Base-by-base conservation (phyloP, 495 filamentous ascomycete genomes). In the Neurospora discreta region DNA sequence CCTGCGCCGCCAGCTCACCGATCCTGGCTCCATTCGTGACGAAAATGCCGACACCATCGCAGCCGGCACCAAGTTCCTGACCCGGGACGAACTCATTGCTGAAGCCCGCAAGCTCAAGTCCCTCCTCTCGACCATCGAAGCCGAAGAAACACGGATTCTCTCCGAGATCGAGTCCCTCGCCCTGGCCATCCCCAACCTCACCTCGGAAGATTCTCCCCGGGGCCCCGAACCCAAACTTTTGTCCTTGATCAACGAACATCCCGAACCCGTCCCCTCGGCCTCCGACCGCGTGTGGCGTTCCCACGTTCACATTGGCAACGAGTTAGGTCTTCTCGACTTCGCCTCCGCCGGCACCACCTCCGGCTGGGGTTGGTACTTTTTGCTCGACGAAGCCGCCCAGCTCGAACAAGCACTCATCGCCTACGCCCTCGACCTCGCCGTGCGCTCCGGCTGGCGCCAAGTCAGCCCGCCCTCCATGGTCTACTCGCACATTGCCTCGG, bases 331-430 rank as follows among this genome's bases (percentile, higher is more conserved):
- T 2, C 82, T 99, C 68, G 96, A 99, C 81, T 98, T 99, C 77
- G 84, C 89, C 13, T 88, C 84, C 69, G 93, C 94, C 3, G 90
- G 89, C 23, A 90, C 87, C 10, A 89, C 92, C 23, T 92, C 89
- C 41, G 95, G 95, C 18, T 98, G 94, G 94, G 95, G 95, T 0
- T 99, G 94, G 93, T 99, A 99, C 81, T 97, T 91, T 80, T 88
- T 99, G 0, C 85, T 90, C 40, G 92, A 96, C 80, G 95, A 96
- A 73, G 94, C 89, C 9, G 94, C 93, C 0, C 86, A 95, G 79
- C 86, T 99, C 3, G 95, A 98, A 79, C 94, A 97, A 78, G 95
- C 95, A 0, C 87, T 99, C 0, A 80, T 98, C n/a, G 89, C 90
- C 74, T 97, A 96, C 80, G 89, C 96, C 0, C 84, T 97, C 4